phyloP scores from a whole-genome alignment of 2,329 filamentous ascomycete species.

The Neurospora sp. region DNA sequence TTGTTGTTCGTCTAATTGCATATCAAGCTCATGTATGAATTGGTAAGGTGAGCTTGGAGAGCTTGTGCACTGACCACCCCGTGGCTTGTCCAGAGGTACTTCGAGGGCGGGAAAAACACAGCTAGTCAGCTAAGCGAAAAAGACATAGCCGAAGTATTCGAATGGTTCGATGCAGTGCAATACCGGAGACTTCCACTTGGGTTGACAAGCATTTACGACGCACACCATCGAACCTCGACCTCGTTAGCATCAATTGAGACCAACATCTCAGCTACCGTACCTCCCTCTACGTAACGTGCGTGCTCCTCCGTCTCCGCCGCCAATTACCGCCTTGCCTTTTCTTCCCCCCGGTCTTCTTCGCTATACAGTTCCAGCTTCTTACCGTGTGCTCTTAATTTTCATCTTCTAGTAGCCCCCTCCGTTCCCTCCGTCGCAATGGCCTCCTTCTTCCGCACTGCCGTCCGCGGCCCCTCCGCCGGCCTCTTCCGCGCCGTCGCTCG shows the following conservation, averaged over 20 bases:
- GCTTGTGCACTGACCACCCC: background rate
- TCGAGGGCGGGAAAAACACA: slow-evolving; percentile 5
- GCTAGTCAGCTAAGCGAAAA: slow-evolving; percentile 15
- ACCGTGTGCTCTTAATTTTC: background rate
- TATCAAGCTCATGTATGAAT: background rate
- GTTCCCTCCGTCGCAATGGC: background rate
- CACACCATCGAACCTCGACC: slow-evolving; percentile 13
- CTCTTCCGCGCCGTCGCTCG: slow-evolving; percentile 53
- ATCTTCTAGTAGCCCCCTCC: background rate
- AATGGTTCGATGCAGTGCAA: slow-evolving; percentile 22
- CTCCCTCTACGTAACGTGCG: slow-evolving; percentile 1
- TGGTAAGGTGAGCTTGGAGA: background rate
- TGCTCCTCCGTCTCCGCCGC: slow-evolving; percentile 1
- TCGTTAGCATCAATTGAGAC: background rate
- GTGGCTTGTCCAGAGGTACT: background rate
- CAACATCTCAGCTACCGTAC: slow-evolving; percentile 1
- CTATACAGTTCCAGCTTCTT: slow-evolving; percentile 13
- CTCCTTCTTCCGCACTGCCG: slow-evolving; percentile 60
- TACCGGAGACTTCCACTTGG: slow-evolving; percentile 15
- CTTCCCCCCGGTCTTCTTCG: slow-evolving; percentile 33
- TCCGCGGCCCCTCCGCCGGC: slow-evolving; percentile 52
- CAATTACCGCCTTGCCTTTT: slow-evolving; percentile 7
- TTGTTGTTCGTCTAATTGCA: background rate
- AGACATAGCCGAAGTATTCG: slow-evolving; percentile 16
- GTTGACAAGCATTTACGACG: slow-evolving; percentile 5